Evolutionary conservation across 225 moss, liverwort and hornwort species (phyloP), one percentile per base, ranked within the genome.

Genomic region (Antitrichia curtipendula): DNA sequence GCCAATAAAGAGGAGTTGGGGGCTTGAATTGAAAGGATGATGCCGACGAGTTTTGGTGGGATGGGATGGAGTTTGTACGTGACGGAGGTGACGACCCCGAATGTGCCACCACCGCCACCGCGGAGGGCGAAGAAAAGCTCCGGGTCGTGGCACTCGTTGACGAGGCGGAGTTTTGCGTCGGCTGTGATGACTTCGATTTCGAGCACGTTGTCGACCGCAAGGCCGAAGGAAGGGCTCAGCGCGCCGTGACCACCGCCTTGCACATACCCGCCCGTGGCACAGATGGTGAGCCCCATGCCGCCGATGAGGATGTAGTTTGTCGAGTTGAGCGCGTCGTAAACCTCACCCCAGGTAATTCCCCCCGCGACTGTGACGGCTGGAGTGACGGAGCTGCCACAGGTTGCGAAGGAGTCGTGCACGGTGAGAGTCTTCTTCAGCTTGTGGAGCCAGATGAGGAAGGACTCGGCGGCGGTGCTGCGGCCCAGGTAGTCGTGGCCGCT

Each of bases 191-290:
- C 36, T 32, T 90, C 86, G 34, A 86, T 78, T 83, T 88, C 28
- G 36, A 88, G 60, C 20, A 86, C 90, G 41, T 45, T 80, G 62
- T 86, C 88, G 16, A 84, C 88, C 12, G 88, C 88, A 32, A 86
- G 88, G 15, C 91, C 88, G 53, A 82, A 88, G 59, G 83, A 84
- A 13, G 90, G 80, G 50, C 79, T 53, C 11, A 90, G 57, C 5
- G 18, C 74, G 13, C 92, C n/a, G 31, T 92, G 92, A 23, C 92
- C 88, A 47, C 86, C 90, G 9, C 92, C 90, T 68, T 90, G 90
- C 8, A 75, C 36, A 43, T 83, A 88, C 27, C 92, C 90, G 10
- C 90, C 88, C 20, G 72, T 59, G 12, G 88, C 83, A 40, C 87
- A 6, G n/a, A 89, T 65, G 34, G 90, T 90, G 59, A 12, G 84